A percentile compares a stretch with the other conserved stretches of the same genome.
These are phyloP conservation scores for Dendrobium catenatum DNA, from an alignment of 106 monocot genomes.

Conservation along the genomic window DNA sequence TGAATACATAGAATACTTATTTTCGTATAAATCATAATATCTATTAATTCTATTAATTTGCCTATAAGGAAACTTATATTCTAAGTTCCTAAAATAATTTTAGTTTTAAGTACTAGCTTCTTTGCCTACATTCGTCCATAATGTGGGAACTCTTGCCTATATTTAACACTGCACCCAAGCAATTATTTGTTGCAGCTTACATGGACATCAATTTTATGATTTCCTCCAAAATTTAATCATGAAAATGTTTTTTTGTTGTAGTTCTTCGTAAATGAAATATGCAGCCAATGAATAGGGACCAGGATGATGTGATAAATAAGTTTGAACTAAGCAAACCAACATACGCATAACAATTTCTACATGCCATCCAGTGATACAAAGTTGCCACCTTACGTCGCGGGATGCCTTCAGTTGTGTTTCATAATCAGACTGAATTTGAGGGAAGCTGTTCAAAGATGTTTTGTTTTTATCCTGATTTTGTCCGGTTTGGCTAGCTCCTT, in stretches of 20 bases:
- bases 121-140: too few species aligned
- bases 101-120: too few species aligned
- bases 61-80: too few species aligned
- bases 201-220: neutral
- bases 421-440: constrained; percentile 29
- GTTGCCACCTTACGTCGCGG: constrained; percentile 82
- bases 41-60: too few species aligned
- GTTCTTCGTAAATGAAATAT: neutral
- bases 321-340: neutral
- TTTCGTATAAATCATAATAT: too few species aligned
- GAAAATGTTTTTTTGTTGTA: neutral
- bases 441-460: neutral
- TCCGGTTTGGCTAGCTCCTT: constrained; percentile 25
- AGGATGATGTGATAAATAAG: neutral
- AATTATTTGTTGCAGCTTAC: neutral
- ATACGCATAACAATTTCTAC: constrained; percentile 50
- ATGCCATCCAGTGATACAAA: constrained; percentile 12
- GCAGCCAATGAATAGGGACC: too few species aligned
- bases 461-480: constrained; percentile 30
- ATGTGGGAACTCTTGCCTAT: too few species aligned
- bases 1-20: too few species aligned
- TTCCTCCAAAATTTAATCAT: neutral
- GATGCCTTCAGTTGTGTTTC: constrained; percentile 82
- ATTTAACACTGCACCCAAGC: neutral
- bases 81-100: too few species aligned